Conservation (phyloP, 257 asterid species). For the Ophiorrhiza pumila region DNA sequence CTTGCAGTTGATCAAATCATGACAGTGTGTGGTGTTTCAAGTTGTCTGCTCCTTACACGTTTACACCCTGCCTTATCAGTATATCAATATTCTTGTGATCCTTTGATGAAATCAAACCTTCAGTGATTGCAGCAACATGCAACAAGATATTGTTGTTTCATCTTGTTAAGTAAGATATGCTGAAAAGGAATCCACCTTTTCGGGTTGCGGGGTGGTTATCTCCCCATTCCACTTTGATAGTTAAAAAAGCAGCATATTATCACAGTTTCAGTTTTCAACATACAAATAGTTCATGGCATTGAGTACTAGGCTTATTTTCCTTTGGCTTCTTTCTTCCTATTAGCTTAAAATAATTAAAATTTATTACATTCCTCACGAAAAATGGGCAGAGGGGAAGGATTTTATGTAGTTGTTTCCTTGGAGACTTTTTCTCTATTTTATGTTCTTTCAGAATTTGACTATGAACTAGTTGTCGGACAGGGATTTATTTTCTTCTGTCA, state of each 20-base stretch:
- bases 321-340: not conserved
- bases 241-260: not conserved
- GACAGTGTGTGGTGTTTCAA: no score
- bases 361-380: not conserved
- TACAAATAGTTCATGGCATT: not conserved
- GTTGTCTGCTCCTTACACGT: not conserved
- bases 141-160: not conserved
- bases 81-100: not conserved
- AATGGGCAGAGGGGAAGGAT: not conserved
- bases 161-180: not conserved
- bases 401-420: not conserved
- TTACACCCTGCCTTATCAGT: not conserved
- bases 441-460: not conserved
- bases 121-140: not conserved
- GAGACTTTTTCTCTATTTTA: not conserved
- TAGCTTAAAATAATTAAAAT: not conserved
- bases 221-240: no score
- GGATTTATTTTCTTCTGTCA: not conserved
- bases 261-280: not conserved
- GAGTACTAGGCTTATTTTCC: not conserved
- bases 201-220: no score
- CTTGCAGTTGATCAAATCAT: no score
- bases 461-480: not conserved
- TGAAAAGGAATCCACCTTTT: not conserved
- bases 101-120: not conserved